These are phyloP conservation scores for Knoxdaviesia capensis DNA, from an alignment of 2,329 filamentous ascomycete genomes.

Conservation along the genomic window DNA sequence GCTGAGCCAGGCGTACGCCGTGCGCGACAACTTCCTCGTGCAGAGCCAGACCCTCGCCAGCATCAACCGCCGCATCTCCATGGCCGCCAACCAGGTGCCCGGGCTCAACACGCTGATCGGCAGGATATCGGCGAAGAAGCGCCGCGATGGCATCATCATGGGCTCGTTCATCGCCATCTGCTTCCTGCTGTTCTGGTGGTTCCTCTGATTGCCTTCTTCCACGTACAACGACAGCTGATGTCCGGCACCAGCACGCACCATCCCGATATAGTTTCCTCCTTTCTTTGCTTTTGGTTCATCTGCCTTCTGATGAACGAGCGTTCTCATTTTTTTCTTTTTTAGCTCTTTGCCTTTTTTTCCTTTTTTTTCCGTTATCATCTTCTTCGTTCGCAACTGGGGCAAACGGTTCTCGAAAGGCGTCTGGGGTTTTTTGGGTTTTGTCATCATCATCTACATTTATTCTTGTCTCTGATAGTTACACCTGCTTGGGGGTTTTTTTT, in stretches of 20 bases:
- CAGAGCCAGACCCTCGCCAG: conserved; percentile 76
- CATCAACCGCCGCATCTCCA: conserved; percentile 78
- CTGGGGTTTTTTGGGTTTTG: too few relatives aligned
- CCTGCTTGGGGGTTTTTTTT: too few relatives aligned
- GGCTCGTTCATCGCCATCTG: conserved; percentile 82
- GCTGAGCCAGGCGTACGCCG: conserved; percentile 85
- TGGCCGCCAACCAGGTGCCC: conserved; percentile 76
- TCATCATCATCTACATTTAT: too few relatives aligned
- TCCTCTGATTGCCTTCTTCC: conserved; percentile 46
- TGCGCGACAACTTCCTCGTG: conserved; percentile 74
- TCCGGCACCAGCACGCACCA: too few relatives aligned
- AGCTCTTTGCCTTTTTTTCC: not conserved
- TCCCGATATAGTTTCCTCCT: too few relatives aligned
- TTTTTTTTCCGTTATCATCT: not conserved
- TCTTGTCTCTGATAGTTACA: too few relatives aligned
- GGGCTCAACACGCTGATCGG: conserved; percentile 83
- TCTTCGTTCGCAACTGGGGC: too few relatives aligned
- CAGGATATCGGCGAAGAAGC: conserved; percentile 85
- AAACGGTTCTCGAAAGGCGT: too few relatives aligned
- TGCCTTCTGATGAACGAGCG: conserved; percentile 9
- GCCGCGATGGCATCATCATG: conserved; percentile 85
- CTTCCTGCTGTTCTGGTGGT: conserved; percentile 69
- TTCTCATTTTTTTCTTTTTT: not conserved
- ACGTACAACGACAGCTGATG: too few relatives aligned
- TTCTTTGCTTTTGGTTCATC: too few relatives aligned